A percentile compares a stretch with the other conserved stretches of the same genome.
Conservation (phyloP, 2,329 filamentous ascomycete genomes). For the Ceratocystis cacaofunesta region DNA sequence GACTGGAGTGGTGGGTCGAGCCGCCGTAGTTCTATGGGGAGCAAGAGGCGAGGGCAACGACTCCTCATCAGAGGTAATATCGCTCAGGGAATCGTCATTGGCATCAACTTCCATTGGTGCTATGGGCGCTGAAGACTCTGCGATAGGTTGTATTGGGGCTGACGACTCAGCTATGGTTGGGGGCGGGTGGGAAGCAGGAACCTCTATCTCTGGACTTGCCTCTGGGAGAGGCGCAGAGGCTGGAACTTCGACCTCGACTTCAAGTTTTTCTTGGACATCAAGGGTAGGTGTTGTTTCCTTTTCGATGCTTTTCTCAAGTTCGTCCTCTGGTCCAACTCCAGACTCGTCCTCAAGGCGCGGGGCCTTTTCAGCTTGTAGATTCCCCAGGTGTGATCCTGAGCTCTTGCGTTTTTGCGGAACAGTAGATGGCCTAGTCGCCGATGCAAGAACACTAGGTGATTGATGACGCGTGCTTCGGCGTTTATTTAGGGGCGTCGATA, state of each 20-base stretch:
- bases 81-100: constrained; percentile 22
- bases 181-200: constrained; percentile 14
- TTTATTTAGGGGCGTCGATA: constrained; percentile 48
- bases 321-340: constrained; percentile 17
- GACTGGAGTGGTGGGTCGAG: constrained; percentile 30
- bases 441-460: neutral
- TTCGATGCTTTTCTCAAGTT: neutral
- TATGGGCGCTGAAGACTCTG: neutral
- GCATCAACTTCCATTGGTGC: constrained; percentile 12
- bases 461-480: constrained; percentile 28
- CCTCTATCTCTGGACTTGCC: constrained; percentile 9
- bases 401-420: constrained; percentile 40
- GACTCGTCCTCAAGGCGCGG: constrained; percentile 23
- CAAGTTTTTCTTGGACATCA: neutral
- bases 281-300: neutral
- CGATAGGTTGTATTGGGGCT: neutral
- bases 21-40: constrained; percentile 20
- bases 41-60: constrained; percentile 25
- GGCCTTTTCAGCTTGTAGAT: constrained; percentile 27
- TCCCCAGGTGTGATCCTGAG: constrained; percentile 29
- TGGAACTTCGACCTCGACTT: constrained; percentile 14
- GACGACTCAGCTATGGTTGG: neutral
- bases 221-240: neutral
- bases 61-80: constrained; percentile 14
- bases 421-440: neutral